A percentile compares a stretch with the other conserved stretches of the same genome.
Evolutionary conservation across 2,329 filamentous ascomycete genomes (phyloP).

Genomic region (Didymosphaeria variabile): DNA sequence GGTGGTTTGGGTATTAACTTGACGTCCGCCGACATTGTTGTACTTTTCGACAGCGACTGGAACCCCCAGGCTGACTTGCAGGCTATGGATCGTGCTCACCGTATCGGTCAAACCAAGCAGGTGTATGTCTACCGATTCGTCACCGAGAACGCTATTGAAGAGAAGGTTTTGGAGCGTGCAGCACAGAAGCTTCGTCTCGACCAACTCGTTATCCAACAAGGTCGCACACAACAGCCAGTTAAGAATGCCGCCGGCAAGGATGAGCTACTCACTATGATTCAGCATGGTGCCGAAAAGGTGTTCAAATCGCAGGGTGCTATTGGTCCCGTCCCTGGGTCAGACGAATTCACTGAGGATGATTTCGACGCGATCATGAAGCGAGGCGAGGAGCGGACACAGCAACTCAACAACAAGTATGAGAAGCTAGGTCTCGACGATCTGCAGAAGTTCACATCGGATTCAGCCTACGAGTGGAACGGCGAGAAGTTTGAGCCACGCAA

Average conservation of each 20-base stretch:
- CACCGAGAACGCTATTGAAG: conserved; percentile 97
- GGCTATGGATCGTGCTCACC: conserved; percentile 98
- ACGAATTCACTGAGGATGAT: conserved; percentile 81
- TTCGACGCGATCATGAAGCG: conserved; percentile 88
- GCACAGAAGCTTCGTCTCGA: conserved; percentile 96
- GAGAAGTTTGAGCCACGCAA: conserved; percentile 86
- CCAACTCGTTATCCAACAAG: conserved; percentile 97
- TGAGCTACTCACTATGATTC: conserved; percentile 96
- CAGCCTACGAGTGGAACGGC: conserved; percentile 98
- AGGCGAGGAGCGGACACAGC: conserved; percentile 87
- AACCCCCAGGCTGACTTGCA: conserved; percentile 98
- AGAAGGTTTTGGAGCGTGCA: conserved; percentile 95
- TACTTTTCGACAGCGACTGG: conserved; percentile 98
- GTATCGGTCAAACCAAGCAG: conserved; percentile 98
- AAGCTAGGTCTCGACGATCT: conserved; percentile 96
- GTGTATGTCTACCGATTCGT: conserved; percentile 97
- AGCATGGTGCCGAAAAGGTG: conserved; percentile 95
- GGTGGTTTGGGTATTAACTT: conserved; percentile 97
- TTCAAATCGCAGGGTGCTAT: conserved; percentile 78
- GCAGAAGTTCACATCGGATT: conserved; percentile 97
- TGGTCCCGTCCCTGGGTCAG: conserved; percentile 66
- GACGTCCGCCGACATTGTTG: conserved; percentile 92
- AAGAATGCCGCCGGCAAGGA: conserved; percentile 96
- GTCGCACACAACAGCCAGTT: conserved; percentile 86
- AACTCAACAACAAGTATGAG: conserved; percentile 93